A percentile compares a stretch with the other conserved stretches of the same genome.
These are phyloP conservation scores for Cymbopogon flexuosus DNA, from an alignment of 202 grass and related monocot genomes.

Conservation along the genomic window DNA sequence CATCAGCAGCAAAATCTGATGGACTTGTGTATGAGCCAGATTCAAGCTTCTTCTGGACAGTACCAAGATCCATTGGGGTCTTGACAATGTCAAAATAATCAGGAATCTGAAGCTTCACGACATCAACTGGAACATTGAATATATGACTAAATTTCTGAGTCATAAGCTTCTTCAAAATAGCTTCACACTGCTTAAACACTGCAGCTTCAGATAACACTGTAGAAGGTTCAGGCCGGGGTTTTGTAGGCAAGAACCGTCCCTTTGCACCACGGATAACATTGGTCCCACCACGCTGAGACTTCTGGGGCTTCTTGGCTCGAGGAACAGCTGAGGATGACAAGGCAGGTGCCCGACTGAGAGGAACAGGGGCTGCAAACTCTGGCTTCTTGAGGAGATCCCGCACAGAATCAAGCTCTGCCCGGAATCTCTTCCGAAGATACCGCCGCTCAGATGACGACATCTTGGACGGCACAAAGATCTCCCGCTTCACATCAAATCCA, in stretches of 20 bases:
- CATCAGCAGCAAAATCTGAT: conserved; percentile 72
- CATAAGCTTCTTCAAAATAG: conserved; percentile 86
- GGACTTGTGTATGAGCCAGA: conserved; percentile 64
- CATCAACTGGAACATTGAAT: conserved; percentile 75
- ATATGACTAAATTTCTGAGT: conserved; percentile 67
- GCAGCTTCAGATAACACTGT: conserved; percentile 31
- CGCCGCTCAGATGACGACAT: conserved; percentile 59
- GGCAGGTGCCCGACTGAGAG: conserved; percentile 33
- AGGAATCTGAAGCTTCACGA: conserved; percentile 72
- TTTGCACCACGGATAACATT: conserved; percentile 40
- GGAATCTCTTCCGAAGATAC: conserved; percentile 50
- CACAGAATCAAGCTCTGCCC: conserved; percentile 52
- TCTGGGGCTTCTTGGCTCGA: conserved; percentile 32
- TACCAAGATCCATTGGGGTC: conserved; percentile 87
- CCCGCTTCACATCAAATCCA: conserved; percentile 46
- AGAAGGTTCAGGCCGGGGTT: conserved; percentile 24
- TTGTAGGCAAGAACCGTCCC: conserved; percentile 49
- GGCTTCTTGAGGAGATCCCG: conserved; percentile 55
- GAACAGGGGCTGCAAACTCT: background rate
- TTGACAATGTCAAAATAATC: conserved; percentile 89
- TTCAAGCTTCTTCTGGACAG: conserved; percentile 51
- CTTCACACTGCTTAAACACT: conserved; percentile 67
- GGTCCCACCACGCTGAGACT: conserved; percentile 4
- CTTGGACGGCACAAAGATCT: conserved; percentile 57
- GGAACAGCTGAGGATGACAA: conserved; percentile 45